Conservation (phyloP, 1,139 yeast genomes). For the Wickerhamomyces sp. region DNA sequence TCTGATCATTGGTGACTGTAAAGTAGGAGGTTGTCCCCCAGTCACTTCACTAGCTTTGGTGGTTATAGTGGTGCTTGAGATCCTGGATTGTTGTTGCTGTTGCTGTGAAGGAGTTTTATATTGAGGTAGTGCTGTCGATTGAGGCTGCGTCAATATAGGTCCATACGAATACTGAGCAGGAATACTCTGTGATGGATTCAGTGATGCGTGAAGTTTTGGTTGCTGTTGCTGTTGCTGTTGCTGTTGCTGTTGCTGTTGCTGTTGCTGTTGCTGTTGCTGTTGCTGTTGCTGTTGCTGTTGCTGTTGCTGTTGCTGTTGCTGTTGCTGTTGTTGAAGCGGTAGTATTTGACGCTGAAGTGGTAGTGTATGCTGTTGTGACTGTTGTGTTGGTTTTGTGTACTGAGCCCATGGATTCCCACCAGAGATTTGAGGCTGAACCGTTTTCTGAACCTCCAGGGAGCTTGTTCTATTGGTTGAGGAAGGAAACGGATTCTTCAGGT, state of each 20-base stretch:
- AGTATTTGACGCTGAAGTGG: neutral
- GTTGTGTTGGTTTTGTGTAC: conserved; percentile 3
- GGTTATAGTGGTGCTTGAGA: too few relatives aligned
- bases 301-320: conserved; percentile 2
- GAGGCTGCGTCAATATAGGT: neutral
- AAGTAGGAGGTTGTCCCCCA: neutral
- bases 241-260: conserved; percentile 1
- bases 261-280: neutral
- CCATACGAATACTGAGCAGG: neutral
- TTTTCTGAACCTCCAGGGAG: conserved; percentile 7
- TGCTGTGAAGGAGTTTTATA: neutral
- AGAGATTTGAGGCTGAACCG: conserved; percentile 11
- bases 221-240: neutral
- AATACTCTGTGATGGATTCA: too few relatives aligned
- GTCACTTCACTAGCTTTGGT: neutral
- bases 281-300: conserved; percentile 3
- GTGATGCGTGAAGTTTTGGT: too few relatives aligned
- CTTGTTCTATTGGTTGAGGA: neutral
- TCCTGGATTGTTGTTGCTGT: too few relatives aligned
- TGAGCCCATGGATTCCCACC: conserved; percentile 23
- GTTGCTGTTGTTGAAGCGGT: conserved; percentile 6
- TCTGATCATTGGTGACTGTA: conserved; percentile 5
- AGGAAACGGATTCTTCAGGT: conserved; percentile 3
- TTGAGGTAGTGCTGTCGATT: neutral
- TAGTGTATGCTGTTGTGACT: neutral